These are phyloP conservation scores for Pseudocercospora musae DNA, from an alignment of 2,329 filamentous ascomycete species.

Conservation along the genomic window DNA sequence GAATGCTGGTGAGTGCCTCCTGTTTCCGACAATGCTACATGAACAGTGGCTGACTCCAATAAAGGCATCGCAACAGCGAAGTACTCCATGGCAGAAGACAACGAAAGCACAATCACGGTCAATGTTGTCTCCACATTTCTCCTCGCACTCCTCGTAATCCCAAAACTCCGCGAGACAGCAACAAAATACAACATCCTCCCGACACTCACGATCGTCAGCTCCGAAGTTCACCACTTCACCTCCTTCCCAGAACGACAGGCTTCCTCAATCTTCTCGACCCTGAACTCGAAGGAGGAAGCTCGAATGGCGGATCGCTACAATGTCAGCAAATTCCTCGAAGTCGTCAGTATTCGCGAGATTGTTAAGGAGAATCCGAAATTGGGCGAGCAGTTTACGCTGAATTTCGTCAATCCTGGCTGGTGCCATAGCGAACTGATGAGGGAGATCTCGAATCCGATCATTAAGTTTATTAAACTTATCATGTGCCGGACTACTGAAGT, in stretches of 20 bases:
- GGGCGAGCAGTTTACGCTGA: conserved; percentile 45
- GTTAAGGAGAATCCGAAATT: conserved; percentile 24
- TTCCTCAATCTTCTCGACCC: conserved; percentile 36
- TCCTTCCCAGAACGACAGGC: conserved; percentile 36
- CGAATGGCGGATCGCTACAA: conserved; percentile 44
- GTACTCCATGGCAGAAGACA: conserved; percentile 39
- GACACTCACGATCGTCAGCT: conserved; percentile 40
- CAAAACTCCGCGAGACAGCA: conserved; percentile 48
- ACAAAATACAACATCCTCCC: conserved; percentile 35
- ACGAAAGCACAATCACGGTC: conserved; percentile 50
- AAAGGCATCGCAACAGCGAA: conserved; percentile 37
- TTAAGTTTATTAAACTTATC: conserved; percentile 21
- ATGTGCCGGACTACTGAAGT: conserved; percentile 39
- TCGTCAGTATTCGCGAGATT: conserved; percentile 43
- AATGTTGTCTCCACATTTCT: conserved; percentile 56
- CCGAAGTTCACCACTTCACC: conserved; percentile 43
- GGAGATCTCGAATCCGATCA: conserved; percentile 8
- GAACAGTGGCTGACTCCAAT: neutral
- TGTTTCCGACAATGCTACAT: neutral
- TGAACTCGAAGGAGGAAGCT: conserved; percentile 38
- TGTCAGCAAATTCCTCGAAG: conserved; percentile 49
- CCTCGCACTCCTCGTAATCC: conserved; percentile 50
- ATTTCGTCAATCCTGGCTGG: conserved; percentile 52
- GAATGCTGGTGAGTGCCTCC: conserved; percentile 32
- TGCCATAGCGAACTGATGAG: conserved; percentile 50